Conservation (phyloP, 495 filamentous ascomycete species). For the Jackrogersella minutella region DNA sequence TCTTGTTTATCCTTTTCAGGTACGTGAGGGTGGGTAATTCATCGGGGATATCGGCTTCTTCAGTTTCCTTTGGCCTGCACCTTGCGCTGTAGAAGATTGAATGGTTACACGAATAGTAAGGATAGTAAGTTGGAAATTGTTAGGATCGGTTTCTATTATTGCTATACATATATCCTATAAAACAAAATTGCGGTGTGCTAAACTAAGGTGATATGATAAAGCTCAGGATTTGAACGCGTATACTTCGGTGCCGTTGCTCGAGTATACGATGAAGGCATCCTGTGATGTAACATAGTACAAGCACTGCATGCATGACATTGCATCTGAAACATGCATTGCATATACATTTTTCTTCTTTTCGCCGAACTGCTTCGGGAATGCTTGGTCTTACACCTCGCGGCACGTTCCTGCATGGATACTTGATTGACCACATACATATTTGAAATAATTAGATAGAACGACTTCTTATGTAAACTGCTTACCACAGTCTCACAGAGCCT, state of each 20-base stretch:
- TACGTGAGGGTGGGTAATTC: too few relatives aligned
- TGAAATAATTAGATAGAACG: slow-evolving; percentile 10
- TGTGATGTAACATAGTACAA: slow-evolving; percentile 24
- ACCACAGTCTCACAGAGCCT: slow-evolving; percentile 23
- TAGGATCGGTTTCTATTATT: background rate
- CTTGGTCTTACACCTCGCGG: slow-evolving; percentile 19
- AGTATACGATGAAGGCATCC: slow-evolving; percentile 34
- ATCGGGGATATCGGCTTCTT: too few relatives aligned
- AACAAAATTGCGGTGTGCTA: slow-evolving; percentile 9
- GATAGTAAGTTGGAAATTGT: slow-evolving; percentile 1
- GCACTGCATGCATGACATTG: slow-evolving; percentile 30
- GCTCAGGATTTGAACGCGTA: slow-evolving; percentile 10
- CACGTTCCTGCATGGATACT: slow-evolving; percentile 31
- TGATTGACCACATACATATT: background rate
- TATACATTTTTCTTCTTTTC: slow-evolving; percentile 8
- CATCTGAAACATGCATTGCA: slow-evolving; percentile 30
- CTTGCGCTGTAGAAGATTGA: background rate
- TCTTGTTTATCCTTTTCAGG: too few relatives aligned
- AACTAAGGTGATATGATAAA: slow-evolving; percentile 23
- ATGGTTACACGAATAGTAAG: slow-evolving; percentile 1
- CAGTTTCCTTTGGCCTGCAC: too few relatives aligned
- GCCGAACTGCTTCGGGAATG: too few relatives aligned
- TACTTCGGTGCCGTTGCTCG: slow-evolving; percentile 11
- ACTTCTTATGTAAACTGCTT: slow-evolving; percentile 13
- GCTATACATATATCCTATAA: background rate